phyloP scores from a whole-genome alignment of 805 yeast genomes.

The Myxozyma kluyveri region DNA sequence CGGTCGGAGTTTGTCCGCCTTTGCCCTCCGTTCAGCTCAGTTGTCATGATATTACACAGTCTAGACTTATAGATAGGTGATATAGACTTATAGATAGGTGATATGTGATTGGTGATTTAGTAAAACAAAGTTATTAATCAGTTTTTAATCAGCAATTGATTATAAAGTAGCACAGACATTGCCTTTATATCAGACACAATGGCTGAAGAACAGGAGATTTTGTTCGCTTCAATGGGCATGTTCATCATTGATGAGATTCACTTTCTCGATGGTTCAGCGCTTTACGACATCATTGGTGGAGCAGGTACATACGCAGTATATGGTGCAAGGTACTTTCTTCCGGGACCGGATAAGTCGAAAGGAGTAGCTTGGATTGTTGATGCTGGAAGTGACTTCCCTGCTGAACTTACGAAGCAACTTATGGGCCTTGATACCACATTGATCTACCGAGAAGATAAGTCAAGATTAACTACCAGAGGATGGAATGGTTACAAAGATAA shows the following conservation, averaged over 20 bases:
- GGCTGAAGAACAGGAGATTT: no score
- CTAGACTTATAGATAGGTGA: no score
- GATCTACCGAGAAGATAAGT: conserved; percentile 49
- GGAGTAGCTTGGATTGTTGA: conserved; percentile 71
- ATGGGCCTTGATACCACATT: conserved; percentile 62
- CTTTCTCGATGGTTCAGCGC: conserved; percentile 43
- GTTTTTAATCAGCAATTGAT: no score
- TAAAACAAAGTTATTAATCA: no score
- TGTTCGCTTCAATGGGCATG: conserved; percentile 77
- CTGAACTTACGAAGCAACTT: conserved; percentile 45
- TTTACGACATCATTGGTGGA: conserved; percentile 70
- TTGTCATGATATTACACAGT: no score
- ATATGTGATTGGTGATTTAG: no score
- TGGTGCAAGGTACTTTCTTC: conserved; percentile 62
- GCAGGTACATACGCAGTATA: conserved; percentile 80
- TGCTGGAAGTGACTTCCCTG: conserved; percentile 75
- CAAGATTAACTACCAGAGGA: conserved; percentile 73
- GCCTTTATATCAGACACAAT: no score
- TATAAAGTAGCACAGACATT: no score
- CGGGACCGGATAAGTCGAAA: conserved; percentile 36
- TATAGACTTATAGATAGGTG: no score
- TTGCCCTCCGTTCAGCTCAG: no score
- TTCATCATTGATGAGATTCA: conserved; percentile 85
- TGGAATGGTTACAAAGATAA: conserved; percentile 68
- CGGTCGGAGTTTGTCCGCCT: no score